phyloP scores from a whole-genome alignment of 1,139 yeast genomes.

The Zygoascus hellenicus region DNA sequence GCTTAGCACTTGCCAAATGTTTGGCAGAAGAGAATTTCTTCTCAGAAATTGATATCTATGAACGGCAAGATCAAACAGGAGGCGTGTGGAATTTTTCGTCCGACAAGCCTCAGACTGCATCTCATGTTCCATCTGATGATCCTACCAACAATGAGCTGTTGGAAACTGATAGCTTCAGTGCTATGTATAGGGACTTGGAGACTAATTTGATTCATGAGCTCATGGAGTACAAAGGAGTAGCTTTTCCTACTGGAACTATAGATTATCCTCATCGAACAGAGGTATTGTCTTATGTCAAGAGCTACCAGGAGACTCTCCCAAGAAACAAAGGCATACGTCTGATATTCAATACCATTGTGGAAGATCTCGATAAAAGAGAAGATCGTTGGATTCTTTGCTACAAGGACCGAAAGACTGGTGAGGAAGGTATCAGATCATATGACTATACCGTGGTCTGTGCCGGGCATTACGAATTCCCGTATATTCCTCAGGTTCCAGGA shows the following conservation, averaged over 20 bases:
- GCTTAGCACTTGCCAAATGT: conserved; percentile 54
- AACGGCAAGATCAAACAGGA: conserved; percentile 44
- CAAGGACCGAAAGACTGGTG: conserved; percentile 9
- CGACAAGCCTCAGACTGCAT: background rate
- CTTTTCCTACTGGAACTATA: conserved; percentile 43
- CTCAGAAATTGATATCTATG: conserved; percentile 44
- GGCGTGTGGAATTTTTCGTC: conserved; percentile 44
- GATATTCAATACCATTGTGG: conserved; percentile 39
- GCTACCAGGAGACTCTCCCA: conserved; percentile 42
- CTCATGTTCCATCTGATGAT: conserved; percentile 16
- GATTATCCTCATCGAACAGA: conserved; percentile 47
- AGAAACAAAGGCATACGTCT: conserved; percentile 27
- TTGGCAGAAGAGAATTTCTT: conserved; percentile 44
- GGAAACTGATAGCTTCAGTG: conserved; percentile 27
- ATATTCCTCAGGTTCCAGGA: conserved; percentile 50
- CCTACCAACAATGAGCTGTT: conserved; percentile 14
- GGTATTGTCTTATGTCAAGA: conserved; percentile 44
- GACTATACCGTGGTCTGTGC: conserved; percentile 56
- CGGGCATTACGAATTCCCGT: conserved; percentile 56
- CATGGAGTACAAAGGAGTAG: conserved; percentile 50
- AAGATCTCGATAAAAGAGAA: conserved; percentile 29
- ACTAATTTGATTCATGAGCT: conserved; percentile 55
- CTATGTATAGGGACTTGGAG: conserved; percentile 49
- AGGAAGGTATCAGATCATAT: conserved; percentile 25
- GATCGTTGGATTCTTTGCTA: conserved; percentile 39